These are phyloP conservation scores for Puccinia sorghi DNA, from an alignment of 1,284 basidiomycete species.

Conservation along the genomic window DNA sequence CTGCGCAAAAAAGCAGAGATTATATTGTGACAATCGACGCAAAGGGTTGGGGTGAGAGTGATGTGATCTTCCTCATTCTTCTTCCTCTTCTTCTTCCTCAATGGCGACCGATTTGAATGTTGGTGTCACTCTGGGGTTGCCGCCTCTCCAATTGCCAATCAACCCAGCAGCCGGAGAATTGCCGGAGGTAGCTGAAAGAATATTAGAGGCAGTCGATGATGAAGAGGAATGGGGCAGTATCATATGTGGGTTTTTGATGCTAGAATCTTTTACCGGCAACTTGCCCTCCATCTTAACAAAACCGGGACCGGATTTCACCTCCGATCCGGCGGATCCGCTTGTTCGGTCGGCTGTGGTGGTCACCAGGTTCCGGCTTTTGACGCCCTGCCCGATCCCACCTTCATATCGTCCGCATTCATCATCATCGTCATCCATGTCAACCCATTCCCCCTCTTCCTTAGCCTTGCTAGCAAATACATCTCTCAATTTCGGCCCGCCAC, in stretches of 20 bases:
- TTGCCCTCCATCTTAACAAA: background rate
- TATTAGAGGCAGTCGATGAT: background rate
- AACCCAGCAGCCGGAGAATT: background rate
- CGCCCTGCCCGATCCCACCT: conserved; percentile 40
- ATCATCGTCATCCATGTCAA: conserved; percentile 40
- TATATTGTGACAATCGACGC: no score
- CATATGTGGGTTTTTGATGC: background rate
- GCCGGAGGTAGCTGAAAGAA: background rate
- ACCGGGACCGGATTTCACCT: background rate
- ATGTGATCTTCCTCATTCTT: background rate
- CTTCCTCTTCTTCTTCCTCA: conserved; percentile 47
- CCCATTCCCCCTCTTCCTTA: conserved; percentile 47
- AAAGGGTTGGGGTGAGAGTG: background rate
- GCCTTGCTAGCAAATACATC: conserved; percentile 44
- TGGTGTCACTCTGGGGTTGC: conserved; percentile 4
- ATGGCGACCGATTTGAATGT: conserved; percentile 39
- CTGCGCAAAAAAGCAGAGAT: background rate
- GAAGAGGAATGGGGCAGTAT: background rate
- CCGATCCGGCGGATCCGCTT: background rate
- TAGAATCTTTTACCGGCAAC: background rate
- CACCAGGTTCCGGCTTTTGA: background rate
- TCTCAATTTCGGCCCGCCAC: conserved; percentile 8
- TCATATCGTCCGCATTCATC: conserved; percentile 29
- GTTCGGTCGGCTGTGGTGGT: background rate
- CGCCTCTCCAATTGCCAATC: conserved; percentile 21